Percentiles rank a stretch among this genome's conserved stretches.
These are phyloP conservation scores for Kwoniella sp. DNA, from an alignment of 768 basidiomycete species.

Conservation along the genomic window DNA sequence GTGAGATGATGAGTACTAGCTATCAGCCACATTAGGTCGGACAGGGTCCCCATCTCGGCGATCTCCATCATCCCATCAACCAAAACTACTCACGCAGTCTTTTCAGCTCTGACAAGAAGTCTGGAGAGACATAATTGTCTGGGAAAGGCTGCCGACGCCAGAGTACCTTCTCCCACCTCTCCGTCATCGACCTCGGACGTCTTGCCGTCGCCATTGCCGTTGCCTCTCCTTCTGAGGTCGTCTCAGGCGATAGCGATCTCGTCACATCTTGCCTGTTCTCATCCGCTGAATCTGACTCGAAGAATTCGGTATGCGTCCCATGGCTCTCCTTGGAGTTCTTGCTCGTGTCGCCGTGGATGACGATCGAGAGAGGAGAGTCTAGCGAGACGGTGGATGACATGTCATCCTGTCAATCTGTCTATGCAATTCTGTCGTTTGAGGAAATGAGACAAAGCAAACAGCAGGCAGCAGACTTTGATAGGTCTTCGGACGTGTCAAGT, in stretches of 20 bases:
- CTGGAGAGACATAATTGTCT: constrained; percentile 81
- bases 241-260: too few relatives aligned
- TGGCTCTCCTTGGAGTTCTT: too few relatives aligned
- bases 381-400: constrained; percentile 7
- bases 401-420: constrained; percentile 8
- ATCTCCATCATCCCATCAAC: too few relatives aligned
- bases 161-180: constrained; percentile 54
- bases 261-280: too few relatives aligned
- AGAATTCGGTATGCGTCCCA: too few relatives aligned
- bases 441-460: too few relatives aligned
- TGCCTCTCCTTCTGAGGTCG: neutral
- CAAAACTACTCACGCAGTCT: constrained; percentile 44
- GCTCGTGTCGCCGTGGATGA: neutral
- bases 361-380: constrained; percentile 3
- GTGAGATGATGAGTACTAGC: too few relatives aligned
- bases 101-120: constrained; percentile 76
- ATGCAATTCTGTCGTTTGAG: neutral
- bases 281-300: too few relatives aligned
- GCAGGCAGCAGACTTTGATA: too few relatives aligned
- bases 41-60: constrained; percentile 1
- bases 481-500: too few relatives aligned
- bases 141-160: constrained; percentile 65
- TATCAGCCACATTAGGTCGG: neutral
- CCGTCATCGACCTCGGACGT: too few relatives aligned
- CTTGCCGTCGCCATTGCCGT: neutral